Evolutionary conservation across 371 early-diverging fungal species (phyloP).

Genomic region (Apophysomyces ossiformis): DNA sequence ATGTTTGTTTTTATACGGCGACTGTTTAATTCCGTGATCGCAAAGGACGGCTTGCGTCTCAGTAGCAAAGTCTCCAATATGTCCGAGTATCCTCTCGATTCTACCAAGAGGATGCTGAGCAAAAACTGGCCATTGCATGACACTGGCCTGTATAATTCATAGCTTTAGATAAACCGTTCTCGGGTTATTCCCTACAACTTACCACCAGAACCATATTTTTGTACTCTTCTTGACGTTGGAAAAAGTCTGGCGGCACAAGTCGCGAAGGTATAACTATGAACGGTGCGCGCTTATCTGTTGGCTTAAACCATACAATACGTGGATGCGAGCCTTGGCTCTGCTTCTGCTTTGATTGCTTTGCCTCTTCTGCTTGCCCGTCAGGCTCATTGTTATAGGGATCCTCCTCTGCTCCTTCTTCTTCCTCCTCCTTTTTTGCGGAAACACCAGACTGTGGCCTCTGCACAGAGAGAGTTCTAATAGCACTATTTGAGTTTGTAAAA

Average conservation of each 20-base stretch:
- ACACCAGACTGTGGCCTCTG: neutral
- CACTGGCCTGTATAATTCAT: slow-evolving; percentile 34
- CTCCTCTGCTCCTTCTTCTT: neutral
- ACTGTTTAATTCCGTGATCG: slow-evolving; percentile 51
- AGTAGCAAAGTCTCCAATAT: slow-evolving; percentile 61
- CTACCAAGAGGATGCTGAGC: slow-evolving; percentile 65
- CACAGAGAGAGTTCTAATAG: slow-evolving; percentile 3
- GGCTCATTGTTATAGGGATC: neutral
- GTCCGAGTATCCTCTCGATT: slow-evolving; percentile 59
- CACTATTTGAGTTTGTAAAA: neutral
- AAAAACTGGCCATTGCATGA: slow-evolving; percentile 65
- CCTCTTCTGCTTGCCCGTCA: neutral
- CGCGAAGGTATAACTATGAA: slow-evolving; percentile 48
- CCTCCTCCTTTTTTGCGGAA: slow-evolving; percentile 8
- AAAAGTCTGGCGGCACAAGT: slow-evolving; percentile 59
- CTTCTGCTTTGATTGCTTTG: neutral
- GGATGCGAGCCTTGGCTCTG: neutral
- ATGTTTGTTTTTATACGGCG: slow-evolving; percentile 56
- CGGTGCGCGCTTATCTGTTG: slow-evolving; percentile 64
- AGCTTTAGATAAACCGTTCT: neutral
- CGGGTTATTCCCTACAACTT: slow-evolving; percentile 4
- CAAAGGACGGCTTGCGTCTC: slow-evolving; percentile 68
- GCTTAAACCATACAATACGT: slow-evolving; percentile 74
- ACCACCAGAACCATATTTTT: slow-evolving; percentile 44
- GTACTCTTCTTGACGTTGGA: slow-evolving; percentile 55